Conservation (phyloP, 345 rosid species). For the Leavenworthia alabamica region DNA sequence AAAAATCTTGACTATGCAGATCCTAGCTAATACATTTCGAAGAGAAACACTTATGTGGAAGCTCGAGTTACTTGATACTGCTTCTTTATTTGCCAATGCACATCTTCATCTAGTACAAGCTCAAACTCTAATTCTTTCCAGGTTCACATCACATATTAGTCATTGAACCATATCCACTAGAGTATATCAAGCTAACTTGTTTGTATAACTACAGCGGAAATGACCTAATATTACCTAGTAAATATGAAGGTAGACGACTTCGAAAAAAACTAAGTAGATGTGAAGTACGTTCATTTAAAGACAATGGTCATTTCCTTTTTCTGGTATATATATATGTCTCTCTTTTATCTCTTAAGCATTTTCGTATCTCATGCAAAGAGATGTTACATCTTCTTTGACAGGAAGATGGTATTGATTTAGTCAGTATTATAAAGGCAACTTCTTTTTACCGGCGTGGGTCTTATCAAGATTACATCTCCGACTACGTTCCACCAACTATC, state of each 20-base stretch:
- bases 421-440: slow-evolving; percentile 58
- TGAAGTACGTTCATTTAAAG: slow-evolving; percentile 49
- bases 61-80: slow-evolving; percentile 56
- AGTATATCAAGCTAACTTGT: slow-evolving; percentile 8
- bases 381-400: slow-evolving; percentile 24
- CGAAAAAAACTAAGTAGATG: slow-evolving; percentile 37
- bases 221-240: slow-evolving; percentile 70
- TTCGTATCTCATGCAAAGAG: not conserved
- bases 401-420: slow-evolving; percentile 63
- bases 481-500: slow-evolving; percentile 55
- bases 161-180: not conserved
- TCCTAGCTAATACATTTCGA: slow-evolving; percentile 44
- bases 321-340: slow-evolving; percentile 45
- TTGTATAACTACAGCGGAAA: slow-evolving; percentile 44
- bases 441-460: slow-evolving; percentile 53
- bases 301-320: slow-evolving; percentile 67
- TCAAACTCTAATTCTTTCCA: slow-evolving; percentile 54
- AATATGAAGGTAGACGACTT: slow-evolving; percentile 59
- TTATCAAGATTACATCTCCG: slow-evolving; percentile 40
- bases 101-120: slow-evolving; percentile 69
- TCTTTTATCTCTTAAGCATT: not conserved
- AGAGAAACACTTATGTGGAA: slow-evolving; percentile 69
- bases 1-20: slow-evolving; percentile 40
- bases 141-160: slow-evolving; percentile 32
- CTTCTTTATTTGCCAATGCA: slow-evolving; percentile 54